A percentile compares a stretch with the other conserved stretches of the same genome.
Evolutionary conservation across 2,329 filamentous ascomycete species (phyloP).

Genomic region (Verticillium zaregamsianum): DNA sequence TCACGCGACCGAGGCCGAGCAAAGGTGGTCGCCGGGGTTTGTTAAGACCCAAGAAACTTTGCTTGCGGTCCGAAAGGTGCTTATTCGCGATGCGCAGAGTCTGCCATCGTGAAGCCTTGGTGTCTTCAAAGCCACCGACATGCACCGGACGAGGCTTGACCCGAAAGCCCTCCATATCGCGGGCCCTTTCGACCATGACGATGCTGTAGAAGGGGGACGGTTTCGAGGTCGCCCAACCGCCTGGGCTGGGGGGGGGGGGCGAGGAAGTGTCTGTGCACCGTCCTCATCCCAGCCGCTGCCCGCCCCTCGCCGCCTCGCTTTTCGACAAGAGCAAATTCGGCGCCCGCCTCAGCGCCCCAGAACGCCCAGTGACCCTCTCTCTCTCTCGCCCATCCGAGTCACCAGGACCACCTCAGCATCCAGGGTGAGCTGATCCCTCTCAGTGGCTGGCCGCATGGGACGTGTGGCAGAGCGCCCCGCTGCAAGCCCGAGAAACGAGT

Average conservation of each 20-base stretch:
- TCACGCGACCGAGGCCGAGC: not conserved
- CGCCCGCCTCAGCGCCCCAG: not conserved
- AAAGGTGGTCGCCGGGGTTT: too few relatives aligned
- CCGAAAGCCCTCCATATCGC: not conserved
- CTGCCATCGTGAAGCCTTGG: not conserved
- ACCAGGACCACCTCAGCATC: not conserved
- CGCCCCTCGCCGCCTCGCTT: not conserved
- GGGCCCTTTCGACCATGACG: not conserved
- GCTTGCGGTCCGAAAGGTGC: not conserved
- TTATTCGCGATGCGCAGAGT: not conserved
- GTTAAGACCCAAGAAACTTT: not conserved
- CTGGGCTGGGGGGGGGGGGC: not conserved
- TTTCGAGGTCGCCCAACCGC: not conserved
- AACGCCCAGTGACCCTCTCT: not conserved
- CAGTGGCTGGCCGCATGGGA: not conserved
- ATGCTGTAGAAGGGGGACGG: not conserved
- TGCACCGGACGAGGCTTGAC: not conserved
- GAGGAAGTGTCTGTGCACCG: not conserved
- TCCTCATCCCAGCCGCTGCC: not conserved
- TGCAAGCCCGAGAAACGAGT: slow-evolving; percentile 1
- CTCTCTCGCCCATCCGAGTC: not conserved
- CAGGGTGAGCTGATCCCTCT: not conserved
- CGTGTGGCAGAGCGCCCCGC: slow-evolving; percentile 7
- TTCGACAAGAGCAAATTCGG: not conserved
- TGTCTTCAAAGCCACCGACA: not conserved